Evolutionary conservation across 2,329 filamentous ascomycete species (phyloP), one percentile per base, ranked within the genome.

Genomic region (Claviceps sp.): DNA sequence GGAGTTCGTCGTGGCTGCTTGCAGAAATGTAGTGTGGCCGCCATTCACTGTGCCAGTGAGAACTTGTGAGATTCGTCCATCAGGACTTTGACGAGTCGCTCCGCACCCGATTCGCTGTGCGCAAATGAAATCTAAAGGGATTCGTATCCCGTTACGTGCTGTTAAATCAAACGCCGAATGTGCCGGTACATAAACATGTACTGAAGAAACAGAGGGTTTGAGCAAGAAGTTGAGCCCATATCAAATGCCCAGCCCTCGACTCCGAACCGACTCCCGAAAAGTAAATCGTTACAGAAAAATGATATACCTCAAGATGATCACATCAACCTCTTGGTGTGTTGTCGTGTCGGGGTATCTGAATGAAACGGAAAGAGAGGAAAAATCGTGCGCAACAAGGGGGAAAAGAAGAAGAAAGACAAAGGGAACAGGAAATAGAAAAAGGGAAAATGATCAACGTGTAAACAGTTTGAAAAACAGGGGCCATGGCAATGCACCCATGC

Each of bases 301-400:
- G 54, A 57, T 55, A 55, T 55, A 59, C 56, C 57, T 52, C 52
- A 56, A 54, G 54, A 47, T 62, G 57, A 60, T 60, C 52, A 57
- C 58, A 55, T 52, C 46, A 52, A 37, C 37, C 42, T 52, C 47
- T 52, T 56, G 61, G 61, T 62, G 61, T 66, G 65, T 64, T 66
- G 61, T 67, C 65, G 65, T 67, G 62, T 58, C 61, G 61, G 65
- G 64, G 67, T 70, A 69, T 69, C 66, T 66, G 63, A 65, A 63
- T 58, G 62, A 48, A 52, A 52, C 41, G 65, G 63, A 63, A 63
- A 60, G 61, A 37, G 48, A 50, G 41, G 61, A 11, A 63, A 54
- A 59, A 60, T 65, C 62, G 63, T 66, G 59, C 59, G 65, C 59
- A 34, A 22, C 18, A 55, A 60, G 61, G 60, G 30, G 43, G 54